Percentiles rank a stretch among this genome's conserved stretches.
Evolutionary conservation across 176 grass and related monocot genomes (phyloP).

Genomic region (Saccharum spontaneum): DNA sequence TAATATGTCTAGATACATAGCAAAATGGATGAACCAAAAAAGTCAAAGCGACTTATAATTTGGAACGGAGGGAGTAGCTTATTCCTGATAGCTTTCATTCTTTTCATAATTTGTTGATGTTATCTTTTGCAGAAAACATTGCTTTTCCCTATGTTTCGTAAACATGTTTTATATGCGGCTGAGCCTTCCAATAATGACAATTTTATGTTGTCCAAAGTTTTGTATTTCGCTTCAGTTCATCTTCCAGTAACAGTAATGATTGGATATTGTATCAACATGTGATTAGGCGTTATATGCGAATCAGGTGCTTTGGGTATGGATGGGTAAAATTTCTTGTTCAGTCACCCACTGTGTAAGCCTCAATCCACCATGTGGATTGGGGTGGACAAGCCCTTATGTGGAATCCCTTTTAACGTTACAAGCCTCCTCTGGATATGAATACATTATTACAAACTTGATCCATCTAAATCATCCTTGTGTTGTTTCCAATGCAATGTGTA

Average conservation of each 20-base stretch:
- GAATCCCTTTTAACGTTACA: constrained; percentile 1
- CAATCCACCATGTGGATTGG: neutral
- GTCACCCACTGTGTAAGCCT: neutral
- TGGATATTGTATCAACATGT: constrained; percentile 11
- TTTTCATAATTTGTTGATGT: neutral
- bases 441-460: constrained; percentile 13
- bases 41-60: no score
- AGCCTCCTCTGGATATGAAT: constrained; percentile 1
- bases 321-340: neutral
- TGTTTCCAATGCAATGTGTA: constrained; percentile 12
- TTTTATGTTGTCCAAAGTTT: constrained; percentile 3
- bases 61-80: no score
- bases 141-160: neutral
- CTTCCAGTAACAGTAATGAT: constrained; percentile 22
- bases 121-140: neutral
- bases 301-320: neutral
- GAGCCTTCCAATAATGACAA: neutral
- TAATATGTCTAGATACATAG: no score
- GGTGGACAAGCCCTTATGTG: neutral
- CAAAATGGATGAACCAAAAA: no score
- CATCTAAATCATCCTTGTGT: constrained; percentile 20
- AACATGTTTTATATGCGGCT: neutral
- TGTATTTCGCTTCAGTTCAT: neutral
- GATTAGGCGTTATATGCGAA: neutral
- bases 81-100: constrained; percentile 18